Base-by-base conservation (phyloP, 371 early-diverging fungal genomes). In the Sporodiniella umbellata region DNA sequence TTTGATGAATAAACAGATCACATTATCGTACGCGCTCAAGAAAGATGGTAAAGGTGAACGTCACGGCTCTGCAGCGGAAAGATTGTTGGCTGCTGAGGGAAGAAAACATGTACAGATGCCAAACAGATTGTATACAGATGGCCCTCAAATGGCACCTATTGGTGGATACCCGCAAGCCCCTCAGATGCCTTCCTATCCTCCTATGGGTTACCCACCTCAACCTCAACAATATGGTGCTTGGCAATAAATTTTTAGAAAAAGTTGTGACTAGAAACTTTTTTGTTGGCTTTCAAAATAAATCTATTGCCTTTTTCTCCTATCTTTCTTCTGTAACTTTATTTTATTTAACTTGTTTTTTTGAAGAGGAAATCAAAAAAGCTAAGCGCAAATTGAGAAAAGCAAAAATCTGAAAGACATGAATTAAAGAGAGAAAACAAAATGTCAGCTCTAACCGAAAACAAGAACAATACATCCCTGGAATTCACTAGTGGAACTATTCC, bases 21-120 rank as follows among this genome's bases (percentile, higher is more conserved):
- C 83, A 17, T 96, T 97, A 10, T 77, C 82, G 11, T 99, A 95
- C 70, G 97, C 98, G 1, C 91, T 93, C 64, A 98, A 98, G 72
- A 98, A 98, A 75, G 98, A 99, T 58, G 95, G 96, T 24, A 92
- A 93, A 70, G 99, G 99, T 12, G 98, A 97, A 64, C 72, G 95
- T 18, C 99, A 99, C 64, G 99, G 99, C 42, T 89, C 93, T 25
- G 94, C 95, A 1, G 97, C 98, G 75, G 98, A 98, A 68, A 86
- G 99, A 53, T 64, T 97, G 45, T 78, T 98, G 64, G 99, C 99
- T 2, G 87, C 92, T 4, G 91, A 96, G 70, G 93, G 92, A 24
- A 76, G 77, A 44, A 93, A 94, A 67, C 85, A 85, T 56, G 76
- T 76, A 31, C 78, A 81, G 24, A 45, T 72, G 51, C 89, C 90